Percentiles rank a stretch among this genome's conserved stretches.
Conservation (phyloP, 805 yeast genomes). For the Zygosaccharomyces bisporus region DNA sequence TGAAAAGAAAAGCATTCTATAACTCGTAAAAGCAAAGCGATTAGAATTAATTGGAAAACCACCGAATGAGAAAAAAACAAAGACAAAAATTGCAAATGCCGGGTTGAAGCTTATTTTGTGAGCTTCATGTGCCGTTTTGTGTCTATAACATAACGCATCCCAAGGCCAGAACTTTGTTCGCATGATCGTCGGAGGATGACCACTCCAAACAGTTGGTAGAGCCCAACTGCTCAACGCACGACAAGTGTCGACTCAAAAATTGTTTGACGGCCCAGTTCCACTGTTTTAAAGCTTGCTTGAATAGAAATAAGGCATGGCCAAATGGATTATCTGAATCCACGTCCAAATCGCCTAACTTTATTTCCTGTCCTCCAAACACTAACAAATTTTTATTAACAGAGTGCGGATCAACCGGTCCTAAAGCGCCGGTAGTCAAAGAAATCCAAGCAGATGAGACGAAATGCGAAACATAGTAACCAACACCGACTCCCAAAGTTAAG, state of each 20-base stretch:
- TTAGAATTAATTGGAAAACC: background rate
- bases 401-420: constrained; percentile 11
- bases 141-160: constrained; percentile 17
- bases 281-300: constrained; percentile 21
- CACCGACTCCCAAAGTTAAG: constrained; percentile 31
- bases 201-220: constrained; percentile 10
- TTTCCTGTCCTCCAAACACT: constrained; percentile 15
- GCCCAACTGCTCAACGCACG: constrained; percentile 10
- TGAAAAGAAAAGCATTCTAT: background rate
- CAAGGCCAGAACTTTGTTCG: constrained; percentile 19
- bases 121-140: background rate
- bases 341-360: constrained; percentile 10
- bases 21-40: constrained; percentile 5
- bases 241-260: constrained; percentile 15
- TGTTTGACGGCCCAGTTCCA: constrained; percentile 21
- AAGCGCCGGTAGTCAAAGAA: constrained; percentile 11
- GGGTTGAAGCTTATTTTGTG: too few relatives aligned
- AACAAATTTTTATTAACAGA: constrained; percentile 9
- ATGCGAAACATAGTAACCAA: constrained; percentile 31
- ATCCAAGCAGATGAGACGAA: constrained; percentile 18
- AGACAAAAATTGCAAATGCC: too few relatives aligned
- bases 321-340: constrained; percentile 15
- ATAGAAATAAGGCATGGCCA: constrained; percentile 17
- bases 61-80: background rate
- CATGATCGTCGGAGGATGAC: constrained; percentile 13